Evolutionary conservation across 768 basidiomycete species (phyloP), one percentile per base, ranked within the genome.

Genomic region (Dentipellis fragilis): DNA sequence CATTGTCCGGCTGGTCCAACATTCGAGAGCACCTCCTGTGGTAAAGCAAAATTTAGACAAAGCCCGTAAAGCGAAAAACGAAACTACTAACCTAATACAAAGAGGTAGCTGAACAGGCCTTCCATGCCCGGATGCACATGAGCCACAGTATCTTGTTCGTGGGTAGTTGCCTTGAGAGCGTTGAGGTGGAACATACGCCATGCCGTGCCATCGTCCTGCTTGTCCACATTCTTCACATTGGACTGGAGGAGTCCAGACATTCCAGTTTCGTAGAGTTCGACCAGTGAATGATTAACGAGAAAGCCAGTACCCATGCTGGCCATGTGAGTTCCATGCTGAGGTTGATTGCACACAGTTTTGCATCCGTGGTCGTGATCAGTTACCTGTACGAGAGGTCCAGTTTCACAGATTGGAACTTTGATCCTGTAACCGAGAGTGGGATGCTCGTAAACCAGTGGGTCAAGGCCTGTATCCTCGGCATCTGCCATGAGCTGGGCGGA

Each of bases 21-120:
- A n/a, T n/a, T n/a, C n/a, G n/a, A n/a, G n/a, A n/a, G n/a, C n/a
- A n/a, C n/a, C n/a, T n/a, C n/a, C n/a, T n/a, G n/a, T n/a, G n/a
- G n/a, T n/a, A n/a, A n/a, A n/a, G n/a, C n/a, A n/a, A n/a, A n/a
- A n/a, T n/a, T n/a, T n/a, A n/a, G n/a, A n/a, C n/a, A n/a, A n/a
- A n/a, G n/a, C n/a, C n/a, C n/a, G n/a, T n/a, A n/a, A n/a, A 66
- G 56, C 67, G 65, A 68, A n/a, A 62, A 63, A 49, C 65, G 64
- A 46, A 66, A 66, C 9, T 66, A 48, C 4, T 56, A 51, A 1
- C 64, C 64, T 64, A 38, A 52, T 2, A 67, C 40, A 37, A 63
- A 66, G 0, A 65, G 55, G 51, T 67, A 68, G 1, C 58, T 58
- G 54, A 67, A 68, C 0, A 66, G 49, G 1, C 67, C 67, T 4